Evolutionary conservation across 441 rosid species (phyloP), one percentile per base, ranked within the genome.

Genomic region (Geranium incanum): DNA sequence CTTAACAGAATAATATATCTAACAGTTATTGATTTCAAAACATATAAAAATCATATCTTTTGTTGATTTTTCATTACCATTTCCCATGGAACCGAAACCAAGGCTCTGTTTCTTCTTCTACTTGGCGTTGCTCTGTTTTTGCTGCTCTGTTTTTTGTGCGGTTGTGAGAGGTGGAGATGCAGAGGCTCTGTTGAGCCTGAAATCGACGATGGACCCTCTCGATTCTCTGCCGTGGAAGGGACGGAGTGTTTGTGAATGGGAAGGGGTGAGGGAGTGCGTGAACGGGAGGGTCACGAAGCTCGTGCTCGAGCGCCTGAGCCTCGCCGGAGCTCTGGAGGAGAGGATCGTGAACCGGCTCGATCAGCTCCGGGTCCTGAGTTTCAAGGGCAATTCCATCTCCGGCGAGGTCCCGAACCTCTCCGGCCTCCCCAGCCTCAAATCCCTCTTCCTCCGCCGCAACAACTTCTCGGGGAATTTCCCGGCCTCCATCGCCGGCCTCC

Each of bases 321-420:
- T 90, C 74, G 81, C 79, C 0, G 97, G 98, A 15, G 71, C 83
- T 66, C 77, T 92, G 5, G 84, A 85, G 36, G 79, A 66, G 18
- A 75, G 68, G 68, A 77, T 69, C 69, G 38, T 91, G 62, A 90
- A 85, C 59, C 91, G 76, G 52, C 74, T 94, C 39, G 93, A 89
- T 70, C 97, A 91, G 71, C 88, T 89, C 36, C 84, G 95, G 9
- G 93, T 91, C n/a, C 73, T 91, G 73, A 91, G 97, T 74, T 86
- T 94, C 85, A 92, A 94, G 76, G 84, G 86, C 2, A 94, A 94
- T 78, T 86, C 87, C 6, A 76, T 94, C 70, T 84, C 92, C 0
- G 98, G 98, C 11, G 76, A 75, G 76, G 81, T 89, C 73, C 97
- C 97, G 1, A 65, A 76, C 45, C 84, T 91, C 57, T 86, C 89